These are phyloP conservation scores for Quambalaria eucalypti DNA, from an alignment of 1,284 basidiomycete species.

Conservation along the genomic window DNA sequence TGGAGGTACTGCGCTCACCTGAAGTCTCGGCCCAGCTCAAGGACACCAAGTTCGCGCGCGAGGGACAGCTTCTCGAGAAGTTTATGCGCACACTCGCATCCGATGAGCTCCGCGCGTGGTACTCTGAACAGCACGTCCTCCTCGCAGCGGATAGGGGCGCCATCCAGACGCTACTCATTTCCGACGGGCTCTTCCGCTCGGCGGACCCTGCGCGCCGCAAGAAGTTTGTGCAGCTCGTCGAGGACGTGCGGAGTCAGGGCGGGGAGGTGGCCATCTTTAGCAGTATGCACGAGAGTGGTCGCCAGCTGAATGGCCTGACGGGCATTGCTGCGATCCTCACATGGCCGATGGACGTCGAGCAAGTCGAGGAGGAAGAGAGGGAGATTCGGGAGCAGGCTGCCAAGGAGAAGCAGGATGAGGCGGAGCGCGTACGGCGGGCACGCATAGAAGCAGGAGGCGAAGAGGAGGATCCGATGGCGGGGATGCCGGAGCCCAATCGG, in stretches of 20 bases:
- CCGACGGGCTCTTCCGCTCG: conserved; percentile 77
- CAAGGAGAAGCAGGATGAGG: too few relatives aligned
- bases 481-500: not conserved
- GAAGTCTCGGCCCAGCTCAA: conserved; percentile 60
- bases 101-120: conserved; percentile 96
- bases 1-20: conserved; percentile 87
- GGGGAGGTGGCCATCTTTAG: conserved; percentile 93
- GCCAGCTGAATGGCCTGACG: conserved; percentile 78
- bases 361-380: conserved; percentile 53
- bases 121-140: conserved; percentile 86
- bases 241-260: conserved; percentile 75
- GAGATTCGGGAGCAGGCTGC: conserved; percentile 6
- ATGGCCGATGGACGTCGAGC: conserved; percentile 87
- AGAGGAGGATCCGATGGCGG: not conserved
- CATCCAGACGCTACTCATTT: conserved; percentile 86
- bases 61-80: conserved; percentile 55
- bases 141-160: conserved; percentile 87
- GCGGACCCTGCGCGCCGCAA: conserved; percentile 41
- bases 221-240: conserved; percentile 79
- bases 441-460: not conserved
- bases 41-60: conserved; percentile 94
- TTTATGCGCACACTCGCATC: conserved; percentile 74
- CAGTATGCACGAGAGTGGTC: conserved; percentile 94
- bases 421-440: too few relatives aligned
- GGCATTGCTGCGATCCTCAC: conserved; percentile 93